A percentile compares a stretch with the other conserved stretches of the same genome.
These are phyloP conservation scores for Filosporella fistucella DNA, from an alignment of 495 filamentous ascomycete genomes.

Conservation along the genomic window DNA sequence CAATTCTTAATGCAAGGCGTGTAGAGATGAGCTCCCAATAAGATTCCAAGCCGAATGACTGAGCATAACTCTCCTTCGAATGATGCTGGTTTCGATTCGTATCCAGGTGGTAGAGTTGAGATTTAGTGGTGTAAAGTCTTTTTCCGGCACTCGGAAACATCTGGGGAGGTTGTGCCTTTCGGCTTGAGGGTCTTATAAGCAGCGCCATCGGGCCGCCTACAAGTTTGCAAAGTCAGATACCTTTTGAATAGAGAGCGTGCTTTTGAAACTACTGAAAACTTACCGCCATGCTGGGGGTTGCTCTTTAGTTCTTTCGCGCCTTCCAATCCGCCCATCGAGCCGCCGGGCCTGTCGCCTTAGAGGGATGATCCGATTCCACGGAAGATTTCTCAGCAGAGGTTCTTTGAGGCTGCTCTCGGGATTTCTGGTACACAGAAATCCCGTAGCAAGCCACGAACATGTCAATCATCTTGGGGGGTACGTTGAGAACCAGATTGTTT, in stretches of 20 bases:
- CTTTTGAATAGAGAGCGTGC: slow-evolving; percentile 1
- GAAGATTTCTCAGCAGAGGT: slow-evolving; percentile 2
- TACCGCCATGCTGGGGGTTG: not conserved
- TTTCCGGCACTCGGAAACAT: too few relatives aligned
- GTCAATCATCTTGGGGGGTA: slow-evolving; percentile 2
- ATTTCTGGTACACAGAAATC: slow-evolving; percentile 1
- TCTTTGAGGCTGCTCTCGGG: slow-evolving; percentile 1
- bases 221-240: slow-evolving; percentile 2
- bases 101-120: too few relatives aligned
- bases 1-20: too few relatives aligned
- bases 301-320: slow-evolving; percentile 3
- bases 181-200: too few relatives aligned
- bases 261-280: not conserved
- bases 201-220: slow-evolving; percentile 2
- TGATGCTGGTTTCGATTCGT: too few relatives aligned
- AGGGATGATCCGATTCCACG: slow-evolving; percentile 3
- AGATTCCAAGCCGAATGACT: too few relatives aligned
- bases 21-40: too few relatives aligned
- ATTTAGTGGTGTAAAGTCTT: too few relatives aligned
- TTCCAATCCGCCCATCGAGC: not conserved
- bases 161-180: too few relatives aligned
- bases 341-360: slow-evolving; percentile 1
- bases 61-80: too few relatives aligned
- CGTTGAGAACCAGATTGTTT: slow-evolving; percentile 2
- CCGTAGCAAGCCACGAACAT: slow-evolving; percentile 3